phyloP scores from a whole-genome alignment of 495 filamentous ascomycete genomes.

The Annulohypoxylon bovei region DNA sequence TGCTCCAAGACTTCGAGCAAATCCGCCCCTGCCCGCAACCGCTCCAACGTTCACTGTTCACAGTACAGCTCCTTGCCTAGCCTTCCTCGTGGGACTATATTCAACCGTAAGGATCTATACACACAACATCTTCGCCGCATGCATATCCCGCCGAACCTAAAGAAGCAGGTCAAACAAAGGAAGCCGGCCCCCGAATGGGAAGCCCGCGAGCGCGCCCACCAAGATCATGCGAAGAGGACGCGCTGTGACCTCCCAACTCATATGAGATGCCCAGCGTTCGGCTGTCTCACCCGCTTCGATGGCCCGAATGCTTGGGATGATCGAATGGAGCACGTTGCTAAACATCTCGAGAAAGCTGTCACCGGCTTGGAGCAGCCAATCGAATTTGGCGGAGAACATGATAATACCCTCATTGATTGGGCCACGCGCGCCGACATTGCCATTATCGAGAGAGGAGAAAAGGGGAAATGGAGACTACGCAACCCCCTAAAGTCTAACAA shows the following conservation, averaged over 20 bases:
- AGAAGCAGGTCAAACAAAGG: slow-evolving; percentile 53
- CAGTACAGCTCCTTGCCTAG: slow-evolving; percentile 30
- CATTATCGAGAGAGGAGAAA: slow-evolving; percentile 49
- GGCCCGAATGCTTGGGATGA: slow-evolving; percentile 78
- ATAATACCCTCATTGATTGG: slow-evolving; percentile 57
- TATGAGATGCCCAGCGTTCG: slow-evolving; percentile 70
- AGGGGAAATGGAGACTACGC: slow-evolving; percentile 45
- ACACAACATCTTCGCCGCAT: slow-evolving; percentile 88
- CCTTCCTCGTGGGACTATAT: slow-evolving; percentile 66
- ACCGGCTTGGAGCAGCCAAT: slow-evolving; percentile 46
- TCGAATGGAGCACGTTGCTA: slow-evolving; percentile 90
- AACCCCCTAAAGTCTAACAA: slow-evolving; percentile 46
- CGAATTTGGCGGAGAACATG: slow-evolving; percentile 51
- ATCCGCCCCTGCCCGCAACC: slow-evolving; percentile 21
- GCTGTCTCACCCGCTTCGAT: slow-evolving; percentile 68
- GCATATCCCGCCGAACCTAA: slow-evolving; percentile 66
- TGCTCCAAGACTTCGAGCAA: slow-evolving; percentile 61
- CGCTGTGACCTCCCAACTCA: slow-evolving; percentile 69
- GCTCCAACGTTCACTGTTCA: slow-evolving; percentile 53
- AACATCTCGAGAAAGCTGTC: slow-evolving; percentile 73
- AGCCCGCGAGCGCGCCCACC: slow-evolving; percentile 57
- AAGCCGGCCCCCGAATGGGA: slow-evolving; percentile 54
- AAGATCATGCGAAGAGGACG: slow-evolving; percentile 65
- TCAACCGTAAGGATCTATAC: slow-evolving; percentile 94
- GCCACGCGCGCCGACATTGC: slow-evolving; percentile 51